A percentile compares a stretch with the other conserved stretches of the same genome.
phyloP scores from a whole-genome alignment of 257 asterid species.

The Thymus quinquecostatus region DNA sequence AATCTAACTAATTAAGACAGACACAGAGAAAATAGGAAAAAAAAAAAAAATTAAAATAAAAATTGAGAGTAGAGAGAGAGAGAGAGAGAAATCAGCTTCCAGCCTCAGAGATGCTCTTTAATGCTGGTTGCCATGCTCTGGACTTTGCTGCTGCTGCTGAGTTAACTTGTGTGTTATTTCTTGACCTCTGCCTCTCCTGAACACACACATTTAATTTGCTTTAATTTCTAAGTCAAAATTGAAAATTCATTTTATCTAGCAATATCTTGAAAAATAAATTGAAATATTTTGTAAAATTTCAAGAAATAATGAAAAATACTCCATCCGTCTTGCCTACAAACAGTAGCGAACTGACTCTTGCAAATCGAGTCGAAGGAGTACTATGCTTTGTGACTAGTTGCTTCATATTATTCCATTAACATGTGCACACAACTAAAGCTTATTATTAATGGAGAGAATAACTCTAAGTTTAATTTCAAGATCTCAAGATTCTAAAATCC shows the following conservation, averaged over 20 bases:
- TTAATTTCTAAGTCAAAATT: not conserved
- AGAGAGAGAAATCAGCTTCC: constrained; percentile 45
- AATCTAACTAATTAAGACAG: constrained; percentile 31
- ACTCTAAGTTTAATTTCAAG: constrained; percentile 3
- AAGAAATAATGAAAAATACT: too few relatives aligned
- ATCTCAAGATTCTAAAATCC: constrained; percentile 20
- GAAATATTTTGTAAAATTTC: not conserved
- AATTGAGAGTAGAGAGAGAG: too few relatives aligned
- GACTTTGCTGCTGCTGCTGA: constrained; percentile 47
- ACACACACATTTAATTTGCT: not conserved
- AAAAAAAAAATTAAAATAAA: not conserved
- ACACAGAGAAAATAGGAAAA: not conserved
- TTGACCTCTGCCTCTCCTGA: constrained; percentile 56
- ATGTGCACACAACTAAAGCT: constrained; percentile 4
- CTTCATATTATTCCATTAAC: not conserved
- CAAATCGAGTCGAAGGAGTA: too few relatives aligned
- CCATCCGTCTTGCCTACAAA: too few relatives aligned
- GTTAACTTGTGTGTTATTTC: constrained; percentile 45
- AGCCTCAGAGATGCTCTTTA: constrained; percentile 82
- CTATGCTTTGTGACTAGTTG: not conserved
- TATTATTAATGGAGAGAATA: constrained; percentile 21
- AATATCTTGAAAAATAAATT: not conserved
- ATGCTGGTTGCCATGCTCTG: constrained; percentile 79
- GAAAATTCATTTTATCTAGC: not conserved
- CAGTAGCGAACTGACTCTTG: too few relatives aligned